Evolutionary conservation across 2,329 filamentous ascomycete species (phyloP), one percentile per base, ranked within the genome.

Genomic region (Aspergillus phoenicis): DNA sequence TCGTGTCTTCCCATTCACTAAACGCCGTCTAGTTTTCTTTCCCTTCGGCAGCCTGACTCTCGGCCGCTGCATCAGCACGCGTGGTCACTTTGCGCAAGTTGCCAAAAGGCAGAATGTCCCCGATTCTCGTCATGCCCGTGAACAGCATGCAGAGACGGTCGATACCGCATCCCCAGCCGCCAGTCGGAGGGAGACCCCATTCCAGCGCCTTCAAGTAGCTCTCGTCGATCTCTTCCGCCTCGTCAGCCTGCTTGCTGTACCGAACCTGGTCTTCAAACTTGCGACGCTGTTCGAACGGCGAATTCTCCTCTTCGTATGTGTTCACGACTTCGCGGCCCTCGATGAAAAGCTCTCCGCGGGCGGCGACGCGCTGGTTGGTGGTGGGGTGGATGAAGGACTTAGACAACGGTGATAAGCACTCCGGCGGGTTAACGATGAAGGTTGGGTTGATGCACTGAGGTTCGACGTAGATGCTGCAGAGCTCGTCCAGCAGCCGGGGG

Each of bases 221-320:
- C 78, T 96, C 90, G 70, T 97, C 93, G 75, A 84, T 70, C 68
- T 83, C 69, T 62, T 80, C 68, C 62, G 78, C 77, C 51, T 84
- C 82, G 38, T 78, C 80, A 15, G 80, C 81, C 1, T 82, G 81
- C 1, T 77, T 79, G 59, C 78, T 78, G 64, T 75, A 82, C 17
- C 70, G 71, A 2, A 82, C 72, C 70, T 89, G 87, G 64, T 84
- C 83, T 51, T 87, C 77, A 65, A 99, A 93, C 77, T 99, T 99
- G 58, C 85, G 83, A 49, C 91, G 84, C 78, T 99, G 95, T 69
- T 89, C 90, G 57, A 90, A 88, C 0, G 95, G 95, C 55, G 91
- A 91, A 76, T 99, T 99, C 75, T 99, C 95, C 78, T 99, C 95
- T 75, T 99, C 95, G 76, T 99, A 99, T 81, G 94, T 96, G 77